Evolutionary conservation across 768 basidiomycete species (phyloP).

Genomic region (Thelephora aurantiotincta): DNA sequence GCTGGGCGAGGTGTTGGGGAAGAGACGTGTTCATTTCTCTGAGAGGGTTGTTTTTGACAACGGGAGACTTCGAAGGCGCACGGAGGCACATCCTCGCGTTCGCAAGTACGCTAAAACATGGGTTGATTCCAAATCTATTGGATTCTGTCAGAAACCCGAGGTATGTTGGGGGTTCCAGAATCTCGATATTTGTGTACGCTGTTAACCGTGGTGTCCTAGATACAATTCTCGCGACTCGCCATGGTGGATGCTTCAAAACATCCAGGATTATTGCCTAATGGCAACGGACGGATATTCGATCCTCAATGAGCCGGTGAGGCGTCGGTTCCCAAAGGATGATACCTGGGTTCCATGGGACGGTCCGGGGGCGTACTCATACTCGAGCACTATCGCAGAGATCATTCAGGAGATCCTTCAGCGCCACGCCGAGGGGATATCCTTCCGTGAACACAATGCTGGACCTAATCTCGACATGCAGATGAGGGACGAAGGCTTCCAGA

Average conservation of each 20-base stretch:
- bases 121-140: conserved; percentile 88
- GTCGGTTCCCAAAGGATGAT: conserved; percentile 93
- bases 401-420: conserved; percentile 94
- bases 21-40: conserved; percentile 90
- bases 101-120: conserved; percentile 86
- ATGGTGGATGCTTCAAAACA: conserved; percentile 99
- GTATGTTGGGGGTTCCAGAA: conserved; percentile 19
- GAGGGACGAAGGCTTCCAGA: conserved; percentile 84
- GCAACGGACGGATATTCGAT: conserved; percentile 78
- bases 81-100: conserved; percentile 87
- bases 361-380: conserved; percentile 64
- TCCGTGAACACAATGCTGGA: conserved; percentile 94
- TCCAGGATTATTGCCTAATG: conserved; percentile 80
- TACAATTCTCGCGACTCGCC: conserved; percentile 97
- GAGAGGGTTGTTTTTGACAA: conserved; percentile 85
- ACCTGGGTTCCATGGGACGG: conserved; percentile 92
- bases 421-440: conserved; percentile 83
- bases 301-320: conserved; percentile 67
- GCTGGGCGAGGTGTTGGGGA: conserved; percentile 97
- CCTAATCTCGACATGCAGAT: conserved; percentile 97
- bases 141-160: conserved; percentile 80
- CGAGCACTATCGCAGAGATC: conserved; percentile 81
- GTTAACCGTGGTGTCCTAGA: conserved; percentile 19
- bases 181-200: background rate
- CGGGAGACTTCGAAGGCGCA: conserved; percentile 78